Conservation (phyloP, 2,329 filamentous ascomycete species). For the Penicillium sp. region DNA sequence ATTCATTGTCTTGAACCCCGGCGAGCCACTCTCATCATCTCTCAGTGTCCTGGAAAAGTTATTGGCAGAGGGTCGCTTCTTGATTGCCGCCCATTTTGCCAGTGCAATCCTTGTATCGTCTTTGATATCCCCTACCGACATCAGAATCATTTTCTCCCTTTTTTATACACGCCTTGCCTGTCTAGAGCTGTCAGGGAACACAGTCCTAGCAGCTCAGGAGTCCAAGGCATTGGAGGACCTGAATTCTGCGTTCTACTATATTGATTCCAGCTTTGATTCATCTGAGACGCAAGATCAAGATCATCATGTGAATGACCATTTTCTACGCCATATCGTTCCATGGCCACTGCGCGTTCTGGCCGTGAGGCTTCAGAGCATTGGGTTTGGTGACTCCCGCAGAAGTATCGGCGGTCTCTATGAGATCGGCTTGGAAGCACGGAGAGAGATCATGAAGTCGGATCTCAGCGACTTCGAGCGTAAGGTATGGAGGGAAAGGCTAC, state of each 20-base stretch:
- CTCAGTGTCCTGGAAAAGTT: conserved; percentile 58
- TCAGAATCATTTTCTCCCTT: conserved; percentile 67
- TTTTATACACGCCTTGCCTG: conserved; percentile 80
- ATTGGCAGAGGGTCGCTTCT: conserved; percentile 71
- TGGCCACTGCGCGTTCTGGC: conserved; percentile 83
- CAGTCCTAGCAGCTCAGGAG: conserved; percentile 64
- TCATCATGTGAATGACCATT: conserved; percentile 58
- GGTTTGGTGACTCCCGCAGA: conserved; percentile 77
- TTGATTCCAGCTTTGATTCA: conserved; percentile 30
- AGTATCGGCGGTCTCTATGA: conserved; percentile 91
- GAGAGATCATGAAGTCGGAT: conserved; percentile 53
- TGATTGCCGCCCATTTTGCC: conserved; percentile 63
- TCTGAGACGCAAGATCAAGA: conserved; percentile 52
- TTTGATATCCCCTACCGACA: conserved; percentile 49
- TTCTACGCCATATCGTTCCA: conserved; percentile 72
- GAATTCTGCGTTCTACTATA: conserved; percentile 54
- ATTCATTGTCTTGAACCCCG: conserved; percentile 59
- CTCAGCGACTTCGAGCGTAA: conserved; percentile 55
- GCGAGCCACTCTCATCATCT: conserved; percentile 51
- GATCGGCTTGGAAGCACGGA: conserved; percentile 72
- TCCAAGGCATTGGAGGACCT: conserved; percentile 62
- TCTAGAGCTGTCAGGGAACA: conserved; percentile 73
- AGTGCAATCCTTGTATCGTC: conserved; percentile 45
- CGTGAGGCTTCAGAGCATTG: conserved; percentile 79
- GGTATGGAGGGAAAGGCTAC: conserved; percentile 69